phyloP scores from a whole-genome alignment of 2,329 filamentous ascomycete species.

The Whalleya microplaca region DNA sequence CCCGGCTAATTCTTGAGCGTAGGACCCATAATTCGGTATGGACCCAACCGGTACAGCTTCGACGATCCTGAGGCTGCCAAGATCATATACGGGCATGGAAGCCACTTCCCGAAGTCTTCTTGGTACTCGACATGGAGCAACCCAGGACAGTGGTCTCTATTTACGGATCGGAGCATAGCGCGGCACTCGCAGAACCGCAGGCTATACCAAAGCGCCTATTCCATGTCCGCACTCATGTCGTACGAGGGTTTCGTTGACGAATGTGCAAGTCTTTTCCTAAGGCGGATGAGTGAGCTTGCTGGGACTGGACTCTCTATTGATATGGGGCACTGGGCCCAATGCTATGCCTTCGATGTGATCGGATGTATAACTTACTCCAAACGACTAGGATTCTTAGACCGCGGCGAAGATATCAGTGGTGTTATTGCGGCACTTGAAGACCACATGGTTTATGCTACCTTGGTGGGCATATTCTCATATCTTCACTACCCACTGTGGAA shows the following conservation, averaged over 20 bases:
- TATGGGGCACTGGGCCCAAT: constrained; percentile 42
- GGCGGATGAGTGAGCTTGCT: constrained; percentile 35
- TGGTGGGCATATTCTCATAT: constrained; percentile 30
- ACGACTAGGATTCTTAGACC: constrained; percentile 43
- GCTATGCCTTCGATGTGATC: constrained; percentile 47
- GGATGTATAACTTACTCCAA: constrained; percentile 40
- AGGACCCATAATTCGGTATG: constrained; percentile 50
- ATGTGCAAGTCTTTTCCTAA: constrained; percentile 34
- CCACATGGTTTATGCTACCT: constrained; percentile 27
- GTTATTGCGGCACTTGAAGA: constrained; percentile 34
- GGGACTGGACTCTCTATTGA: constrained; percentile 26
- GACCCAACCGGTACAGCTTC: constrained; percentile 52
- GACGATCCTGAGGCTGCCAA: constrained; percentile 45
- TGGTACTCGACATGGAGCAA: constrained; percentile 38
- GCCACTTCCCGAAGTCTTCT: constrained; percentile 38
- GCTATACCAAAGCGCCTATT: constrained; percentile 36
- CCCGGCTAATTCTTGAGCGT: no score
- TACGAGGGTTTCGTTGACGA: constrained; percentile 41
- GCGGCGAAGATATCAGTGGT: constrained; percentile 37
- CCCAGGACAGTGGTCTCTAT: constrained; percentile 32
- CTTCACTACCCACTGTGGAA: constrained; percentile 19
- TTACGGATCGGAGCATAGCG: constrained; percentile 34
- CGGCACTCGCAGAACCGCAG: constrained; percentile 33
- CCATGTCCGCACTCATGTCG: constrained; percentile 39
- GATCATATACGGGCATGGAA: constrained; percentile 46